A percentile compares a stretch with the other conserved stretches of the same genome.
phyloP scores from a whole-genome alignment of 2,329 filamentous ascomycete species.

The Hysterium pulicare region DNA sequence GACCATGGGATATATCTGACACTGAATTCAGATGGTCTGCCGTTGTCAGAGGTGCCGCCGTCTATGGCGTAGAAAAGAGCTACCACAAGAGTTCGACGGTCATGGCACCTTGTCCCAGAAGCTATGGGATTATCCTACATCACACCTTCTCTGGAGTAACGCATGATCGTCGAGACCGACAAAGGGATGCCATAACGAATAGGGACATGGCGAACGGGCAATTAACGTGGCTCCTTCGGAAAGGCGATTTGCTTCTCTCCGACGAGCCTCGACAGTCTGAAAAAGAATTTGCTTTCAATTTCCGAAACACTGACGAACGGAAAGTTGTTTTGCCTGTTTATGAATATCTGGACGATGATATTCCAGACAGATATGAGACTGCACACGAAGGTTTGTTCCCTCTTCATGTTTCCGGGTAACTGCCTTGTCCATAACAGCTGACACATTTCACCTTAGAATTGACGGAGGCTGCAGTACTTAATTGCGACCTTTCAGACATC shows the following conservation, averaged over 20 bases:
- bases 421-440: too few relatives aligned
- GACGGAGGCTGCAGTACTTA: not conserved
- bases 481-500: not conserved
- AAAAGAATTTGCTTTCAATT: not conserved
- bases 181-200: conserved; percentile 2
- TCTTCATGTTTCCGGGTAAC: too few relatives aligned
- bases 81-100: conserved; percentile 8
- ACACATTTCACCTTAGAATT: too few relatives aligned
- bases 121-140: conserved; percentile 16
- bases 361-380: not conserved
- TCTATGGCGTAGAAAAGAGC: conserved; percentile 23
- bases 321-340: not conserved
- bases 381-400: conserved; percentile 1
- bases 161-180: conserved; percentile 3
- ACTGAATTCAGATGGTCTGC: conserved; percentile 12
- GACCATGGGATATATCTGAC: not conserved
- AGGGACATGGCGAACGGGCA: conserved; percentile 9
- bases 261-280: conserved; percentile 3
- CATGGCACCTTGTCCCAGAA: conserved; percentile 13
- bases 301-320: not conserved
- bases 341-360: not conserved
- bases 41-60: conserved; percentile 20
- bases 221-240: conserved; percentile 15
- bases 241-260: conserved; percentile 15
- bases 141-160: conserved; percentile 10